Base-by-base conservation (phyloP, 495 filamentous ascomycete species). In the Penicillium lagena region DNA sequence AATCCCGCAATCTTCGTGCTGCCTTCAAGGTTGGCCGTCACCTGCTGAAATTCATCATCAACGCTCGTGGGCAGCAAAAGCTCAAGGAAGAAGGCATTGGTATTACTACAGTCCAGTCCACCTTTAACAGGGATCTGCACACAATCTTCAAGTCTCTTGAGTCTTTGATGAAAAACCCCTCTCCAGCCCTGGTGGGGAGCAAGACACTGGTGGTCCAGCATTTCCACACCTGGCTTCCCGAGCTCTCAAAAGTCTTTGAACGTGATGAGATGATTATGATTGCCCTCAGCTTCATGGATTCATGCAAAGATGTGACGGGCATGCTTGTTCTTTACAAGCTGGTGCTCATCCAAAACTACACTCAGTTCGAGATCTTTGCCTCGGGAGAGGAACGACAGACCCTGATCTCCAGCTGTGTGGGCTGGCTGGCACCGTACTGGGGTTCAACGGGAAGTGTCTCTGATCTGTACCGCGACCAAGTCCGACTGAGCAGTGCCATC, bases 381-480 rank as follows among this genome's bases (percentile, higher is more conserved):
- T 72, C 83, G 8, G 80, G 82, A 0, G 83, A 90, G 46, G 82
- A 90, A 50, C 76, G 85, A 43, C 75, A 78, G 28, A 80, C 77
- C 15, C 66, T 96, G 41, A 83, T 85, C 45, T 78, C 82, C 33
- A 93, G 89, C 55, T 96, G 89, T 13, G 80, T 90, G 31, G 71
- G 83, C 50, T 99, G 93, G 93, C 77, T 99, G 52, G 85, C 82
- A 2, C 91, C 91, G 7, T 89, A 97, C 64, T 99, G 93, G 93
- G 93, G 93, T 29, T 78, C 78, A 40, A 79, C 75, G 7, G 71
- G 77, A 1, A 71, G 79, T 29, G 81, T 93, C 2, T 89, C 82
- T 5, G 80, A 87, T 9, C 89, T 94, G 58, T 99, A 88, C 77
- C 86, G 82, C 47, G 88, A 96, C 12, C 93, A 98, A 67, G 86